Conservation (phyloP, 495 filamentous ascomycete genomes). For the Annulohypoxylon maeteangense region DNA sequence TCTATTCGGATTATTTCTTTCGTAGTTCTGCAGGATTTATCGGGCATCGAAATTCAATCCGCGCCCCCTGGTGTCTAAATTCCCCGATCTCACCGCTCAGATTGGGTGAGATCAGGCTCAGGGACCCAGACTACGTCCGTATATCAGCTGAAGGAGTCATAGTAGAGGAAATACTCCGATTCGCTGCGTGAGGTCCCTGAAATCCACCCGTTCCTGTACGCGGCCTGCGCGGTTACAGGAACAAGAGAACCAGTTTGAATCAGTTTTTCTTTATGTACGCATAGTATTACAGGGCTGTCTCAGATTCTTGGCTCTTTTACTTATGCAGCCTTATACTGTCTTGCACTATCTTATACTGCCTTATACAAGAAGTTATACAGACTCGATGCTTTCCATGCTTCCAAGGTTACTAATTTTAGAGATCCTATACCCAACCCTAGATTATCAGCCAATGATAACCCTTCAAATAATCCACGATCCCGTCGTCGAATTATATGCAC, state of each 20-base stretch:
- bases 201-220: slow-evolving; percentile 7
- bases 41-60: slow-evolving; percentile 1
- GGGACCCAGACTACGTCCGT: not conserved
- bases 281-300: not conserved
- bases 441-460: not conserved
- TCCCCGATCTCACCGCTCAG: not conserved
- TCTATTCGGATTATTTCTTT: not conserved
- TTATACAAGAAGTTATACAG: not conserved
- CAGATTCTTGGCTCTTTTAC: not conserved
- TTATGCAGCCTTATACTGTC: not conserved
- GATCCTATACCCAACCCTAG: not conserved
- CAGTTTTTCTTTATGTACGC: not conserved
- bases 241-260: not conserved
- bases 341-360: not conserved
- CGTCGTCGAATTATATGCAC: slow-evolving; percentile 11
- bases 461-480: not conserved
- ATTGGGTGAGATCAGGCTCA: not conserved
- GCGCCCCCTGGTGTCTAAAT: not conserved
- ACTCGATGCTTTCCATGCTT: not conserved
- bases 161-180: slow-evolving; percentile 10
- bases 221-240: slow-evolving; percentile 6
- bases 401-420: slow-evolving; percentile 1
- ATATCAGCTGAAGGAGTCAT: slow-evolving; percentile 11
- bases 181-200: not conserved
- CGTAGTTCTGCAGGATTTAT: not conserved